A percentile compares a stretch with the other conserved stretches of the same genome.
These are phyloP conservation scores for Talaromyces sp. DNA, from an alignment of 2,329 filamentous ascomycete genomes.

Conservation along the genomic window DNA sequence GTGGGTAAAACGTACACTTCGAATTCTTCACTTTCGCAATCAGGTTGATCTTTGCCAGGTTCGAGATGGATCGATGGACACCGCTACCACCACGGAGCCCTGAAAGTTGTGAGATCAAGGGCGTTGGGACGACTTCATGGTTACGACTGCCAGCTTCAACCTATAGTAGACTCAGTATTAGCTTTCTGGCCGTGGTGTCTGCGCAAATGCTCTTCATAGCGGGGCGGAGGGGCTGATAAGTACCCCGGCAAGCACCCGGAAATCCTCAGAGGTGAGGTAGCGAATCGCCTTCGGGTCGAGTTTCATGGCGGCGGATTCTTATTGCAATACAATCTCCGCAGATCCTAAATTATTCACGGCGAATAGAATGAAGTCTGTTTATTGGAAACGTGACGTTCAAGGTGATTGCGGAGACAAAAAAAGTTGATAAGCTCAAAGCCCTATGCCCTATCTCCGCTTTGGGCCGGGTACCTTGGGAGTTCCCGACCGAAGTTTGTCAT, in stretches of 20 bases:
- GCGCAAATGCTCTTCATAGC: conserved; percentile 14
- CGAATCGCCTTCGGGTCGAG: conserved; percentile 92
- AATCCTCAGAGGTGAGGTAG: conserved; percentile 90
- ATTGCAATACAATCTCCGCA: neutral
- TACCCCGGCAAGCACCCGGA: conserved; percentile 91
- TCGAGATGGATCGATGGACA: conserved; percentile 84
- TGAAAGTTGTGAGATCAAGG: conserved; percentile 81
- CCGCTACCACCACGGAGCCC: conserved; percentile 76
- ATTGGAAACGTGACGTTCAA: conserved; percentile 2
- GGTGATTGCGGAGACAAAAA: conserved; percentile 29
- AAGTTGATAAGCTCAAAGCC: conserved; percentile 36
- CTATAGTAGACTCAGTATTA: conserved; percentile 49
- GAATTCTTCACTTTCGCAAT: conserved; percentile 94
- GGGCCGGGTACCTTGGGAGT: conserved; percentile 17
- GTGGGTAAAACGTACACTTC: conserved; percentile 61
- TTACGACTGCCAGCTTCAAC: conserved; percentile 94
- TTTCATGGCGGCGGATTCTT: conserved; percentile 67
- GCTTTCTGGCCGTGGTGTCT: conserved; percentile 7
- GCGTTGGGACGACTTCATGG: conserved; percentile 93
- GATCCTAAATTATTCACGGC: neutral
- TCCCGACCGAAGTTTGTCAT: too few species aligned
- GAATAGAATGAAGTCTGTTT: conserved; percentile 2
- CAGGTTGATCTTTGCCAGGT: conserved; percentile 85
- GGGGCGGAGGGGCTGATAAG: conserved; percentile 38
- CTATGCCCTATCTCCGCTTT: conserved; percentile 44